phyloP scores from a whole-genome alignment of 257 asterid genomes.

The Paraleonurus japonicus region DNA sequence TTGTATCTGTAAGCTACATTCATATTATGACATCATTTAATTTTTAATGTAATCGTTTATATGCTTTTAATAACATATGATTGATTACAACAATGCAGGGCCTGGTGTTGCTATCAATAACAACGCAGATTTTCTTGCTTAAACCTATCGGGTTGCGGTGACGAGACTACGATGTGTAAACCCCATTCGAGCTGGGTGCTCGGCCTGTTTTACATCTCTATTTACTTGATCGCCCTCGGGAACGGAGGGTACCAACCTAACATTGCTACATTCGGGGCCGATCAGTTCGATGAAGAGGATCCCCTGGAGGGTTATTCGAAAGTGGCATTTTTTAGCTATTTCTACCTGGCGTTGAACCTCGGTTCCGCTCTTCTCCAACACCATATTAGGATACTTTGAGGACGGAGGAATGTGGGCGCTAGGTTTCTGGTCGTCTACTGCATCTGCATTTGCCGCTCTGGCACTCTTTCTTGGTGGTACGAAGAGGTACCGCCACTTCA shows the following conservation, averaged over 20 bases:
- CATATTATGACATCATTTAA: not conserved
- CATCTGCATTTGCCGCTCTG: constrained; percentile 73
- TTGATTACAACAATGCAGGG: constrained; percentile 46
- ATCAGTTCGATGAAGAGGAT: constrained; percentile 79
- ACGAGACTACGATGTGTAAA: constrained; percentile 43
- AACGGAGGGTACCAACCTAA: constrained; percentile 97
- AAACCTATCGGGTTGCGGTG: constrained; percentile 85
- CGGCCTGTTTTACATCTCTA: constrained; percentile 71
- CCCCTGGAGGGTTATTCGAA: constrained; percentile 61
- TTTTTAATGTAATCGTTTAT: not conserved
- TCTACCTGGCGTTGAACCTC: constrained; percentile 78
- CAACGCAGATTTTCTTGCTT: constrained; percentile 63
- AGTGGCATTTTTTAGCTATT: constrained; percentile 87
- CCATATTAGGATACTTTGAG: constrained; percentile 75
- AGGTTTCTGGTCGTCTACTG: constrained; percentile 88
- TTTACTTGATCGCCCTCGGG: constrained; percentile 86
- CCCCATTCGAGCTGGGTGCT: constrained; percentile 63
- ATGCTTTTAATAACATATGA: not conserved
- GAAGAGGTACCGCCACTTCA: constrained; percentile 65
- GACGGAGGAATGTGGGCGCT: constrained; percentile 86
- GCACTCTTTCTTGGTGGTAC: constrained; percentile 74
- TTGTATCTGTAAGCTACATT: constrained; percentile 55
- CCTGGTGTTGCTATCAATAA: constrained; percentile 53
- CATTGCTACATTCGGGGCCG: constrained; percentile 93
- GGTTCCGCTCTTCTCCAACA: constrained; percentile 94